phyloP scores from a whole-genome alignment of 306 rosid species.

The Pyrus bretschneideri region DNA sequence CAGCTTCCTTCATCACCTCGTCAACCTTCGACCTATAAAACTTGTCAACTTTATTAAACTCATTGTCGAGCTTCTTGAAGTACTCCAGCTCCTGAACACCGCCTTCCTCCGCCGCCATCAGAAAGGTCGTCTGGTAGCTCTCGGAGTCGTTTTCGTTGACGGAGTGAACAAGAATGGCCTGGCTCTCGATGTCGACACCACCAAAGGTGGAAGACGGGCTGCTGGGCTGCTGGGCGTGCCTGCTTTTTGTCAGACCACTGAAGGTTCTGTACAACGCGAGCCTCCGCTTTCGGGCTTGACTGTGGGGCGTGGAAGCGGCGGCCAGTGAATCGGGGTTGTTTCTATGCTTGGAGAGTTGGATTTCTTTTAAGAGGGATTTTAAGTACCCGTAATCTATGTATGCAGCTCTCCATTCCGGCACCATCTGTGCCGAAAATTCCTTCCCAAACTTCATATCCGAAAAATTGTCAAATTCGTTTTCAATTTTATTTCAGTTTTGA shows the following conservation, averaged over 20 bases:
- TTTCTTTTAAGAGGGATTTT: constrained; percentile 43
- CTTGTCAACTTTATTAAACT: constrained; percentile 55
- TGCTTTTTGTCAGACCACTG: constrained; percentile 56
- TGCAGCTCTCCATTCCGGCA: constrained; percentile 75
- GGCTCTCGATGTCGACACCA: constrained; percentile 43
- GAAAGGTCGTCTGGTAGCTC: constrained; percentile 41
- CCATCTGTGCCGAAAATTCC: constrained; percentile 56
- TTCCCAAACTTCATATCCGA: constrained; percentile 59
- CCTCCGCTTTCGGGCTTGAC: constrained; percentile 28
- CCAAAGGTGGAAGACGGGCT: constrained; percentile 6
- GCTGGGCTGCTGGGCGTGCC: not conserved
- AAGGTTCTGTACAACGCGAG: constrained; percentile 52
- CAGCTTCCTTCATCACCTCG: constrained; percentile 59
- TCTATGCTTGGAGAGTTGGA: constrained; percentile 21
- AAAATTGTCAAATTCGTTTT: too few species aligned
- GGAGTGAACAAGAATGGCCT: constrained; percentile 42
- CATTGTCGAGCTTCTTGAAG: constrained; percentile 46
- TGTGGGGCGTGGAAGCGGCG: constrained; percentile 1
- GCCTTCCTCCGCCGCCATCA: constrained; percentile 51
- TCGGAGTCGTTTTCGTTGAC: constrained; percentile 20
- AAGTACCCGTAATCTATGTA: constrained; percentile 54
- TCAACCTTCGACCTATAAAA: constrained; percentile 44
- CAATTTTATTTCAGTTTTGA: too few species aligned
- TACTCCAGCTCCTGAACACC: constrained; percentile 51
- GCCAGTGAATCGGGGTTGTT: constrained; percentile 11